phyloP scores from a whole-genome alignment of 2,329 filamentous ascomycete genomes.

The Cadophora sp. region DNA sequence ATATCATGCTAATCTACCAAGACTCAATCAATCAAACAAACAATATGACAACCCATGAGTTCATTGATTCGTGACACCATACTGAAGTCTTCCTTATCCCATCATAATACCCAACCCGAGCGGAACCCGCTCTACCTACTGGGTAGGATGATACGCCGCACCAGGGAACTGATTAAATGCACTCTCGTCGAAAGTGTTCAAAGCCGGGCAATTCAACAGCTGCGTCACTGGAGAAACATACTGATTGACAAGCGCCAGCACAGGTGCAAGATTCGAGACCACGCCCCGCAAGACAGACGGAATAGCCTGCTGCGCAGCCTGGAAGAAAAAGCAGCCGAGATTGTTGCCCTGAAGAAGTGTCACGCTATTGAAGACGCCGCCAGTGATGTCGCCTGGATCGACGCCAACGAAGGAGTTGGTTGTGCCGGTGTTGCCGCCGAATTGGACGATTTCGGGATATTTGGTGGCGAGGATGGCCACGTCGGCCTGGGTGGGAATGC shows the following conservation, averaged over 20 bases:
- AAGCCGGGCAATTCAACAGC: constrained; percentile 23
- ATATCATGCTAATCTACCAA: not conserved
- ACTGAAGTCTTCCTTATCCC: no score
- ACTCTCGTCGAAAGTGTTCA: constrained; percentile 24
- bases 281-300: constrained; percentile 6
- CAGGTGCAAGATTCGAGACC: not conserved
- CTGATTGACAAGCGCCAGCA: constrained; percentile 17
- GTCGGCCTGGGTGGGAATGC: constrained; percentile 44
- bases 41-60: no score
- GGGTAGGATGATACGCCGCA: constrained; percentile 20
- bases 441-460: constrained; percentile 39
- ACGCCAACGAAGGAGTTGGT: constrained; percentile 59
- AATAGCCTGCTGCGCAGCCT: constrained; percentile 22
- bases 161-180: constrained; percentile 28
- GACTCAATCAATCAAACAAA: not conserved
- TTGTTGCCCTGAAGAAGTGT: constrained; percentile 56
- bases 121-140: not conserved
- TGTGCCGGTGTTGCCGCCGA: constrained; percentile 59
- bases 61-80: no score
- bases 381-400: constrained; percentile 49
- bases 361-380: constrained; percentile 50
- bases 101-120: not conserved
- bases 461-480: constrained; percentile 47
- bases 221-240: constrained; percentile 7
- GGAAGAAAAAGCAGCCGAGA: constrained; percentile 48